Evolutionary conservation across 495 filamentous ascomycete genomes (phyloP).

Genomic region (Aspergillus coremiiformis): DNA sequence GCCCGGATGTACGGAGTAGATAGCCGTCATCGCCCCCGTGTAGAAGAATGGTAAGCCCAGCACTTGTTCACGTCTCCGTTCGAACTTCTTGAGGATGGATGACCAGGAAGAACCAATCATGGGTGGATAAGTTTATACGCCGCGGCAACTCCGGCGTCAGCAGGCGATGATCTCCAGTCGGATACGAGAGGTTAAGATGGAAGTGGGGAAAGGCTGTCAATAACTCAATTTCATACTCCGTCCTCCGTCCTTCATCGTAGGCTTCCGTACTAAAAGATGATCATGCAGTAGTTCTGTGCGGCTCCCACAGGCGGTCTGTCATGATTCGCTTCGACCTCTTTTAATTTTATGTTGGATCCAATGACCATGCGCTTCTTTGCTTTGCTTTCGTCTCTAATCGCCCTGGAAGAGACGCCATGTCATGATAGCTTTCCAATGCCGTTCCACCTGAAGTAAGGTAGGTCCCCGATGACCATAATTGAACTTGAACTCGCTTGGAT

Average conservation of each 20-base stretch:
- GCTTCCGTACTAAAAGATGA: too few species aligned
- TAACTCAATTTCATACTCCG: too few species aligned
- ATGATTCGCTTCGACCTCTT: background rate
- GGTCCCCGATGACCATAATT: background rate
- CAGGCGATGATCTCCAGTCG: too few species aligned
- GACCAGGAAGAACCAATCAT: too few species aligned
- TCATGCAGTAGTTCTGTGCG: background rate
- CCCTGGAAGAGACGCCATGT: background rate
- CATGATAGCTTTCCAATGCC: background rate
- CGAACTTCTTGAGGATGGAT: too few species aligned
- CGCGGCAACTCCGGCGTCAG: too few species aligned
- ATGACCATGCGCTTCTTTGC: background rate
- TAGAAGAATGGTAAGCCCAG: background rate
- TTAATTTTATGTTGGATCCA: background rate
- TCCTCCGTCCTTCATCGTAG: too few species aligned
- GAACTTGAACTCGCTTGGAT: background rate
- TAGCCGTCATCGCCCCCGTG: background rate
- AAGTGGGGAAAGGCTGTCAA: too few species aligned
- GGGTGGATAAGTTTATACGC: too few species aligned
- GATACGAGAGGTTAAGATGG: too few species aligned
- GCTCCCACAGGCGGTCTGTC: background rate
- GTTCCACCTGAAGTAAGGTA: background rate
- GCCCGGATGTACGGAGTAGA: too few species aligned
- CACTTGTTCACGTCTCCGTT: too few species aligned
- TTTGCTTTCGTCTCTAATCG: conserved; percentile 1